Conservation (phyloP, 768 basidiomycete genomes). For the Rhodosporidiobolus sp. region DNA sequence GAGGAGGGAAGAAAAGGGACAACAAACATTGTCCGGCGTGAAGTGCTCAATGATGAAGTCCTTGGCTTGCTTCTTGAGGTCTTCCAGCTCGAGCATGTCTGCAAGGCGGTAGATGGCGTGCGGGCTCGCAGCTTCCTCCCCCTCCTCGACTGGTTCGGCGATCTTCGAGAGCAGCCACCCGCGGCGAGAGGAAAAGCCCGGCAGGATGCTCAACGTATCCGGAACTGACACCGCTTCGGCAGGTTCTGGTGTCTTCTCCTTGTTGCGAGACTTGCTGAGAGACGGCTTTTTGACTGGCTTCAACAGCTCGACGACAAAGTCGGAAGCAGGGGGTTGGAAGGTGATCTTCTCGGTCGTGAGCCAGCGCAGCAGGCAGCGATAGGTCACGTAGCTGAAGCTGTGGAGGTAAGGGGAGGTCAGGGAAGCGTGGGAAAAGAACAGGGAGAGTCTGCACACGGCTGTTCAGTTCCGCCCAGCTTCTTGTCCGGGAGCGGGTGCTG, state of each 20-base stretch:
- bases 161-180: not conserved
- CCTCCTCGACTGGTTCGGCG: not conserved
- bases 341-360: not conserved
- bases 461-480: no score
- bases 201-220: no score
- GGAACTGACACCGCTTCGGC: no score
- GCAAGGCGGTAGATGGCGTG: conserved; percentile 17
- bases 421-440: not conserved
- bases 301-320: not conserved
- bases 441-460: no score
- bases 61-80: conserved; percentile 4
- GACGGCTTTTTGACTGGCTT: no score
- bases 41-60: not conserved
- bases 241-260: no score
- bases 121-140: not conserved
- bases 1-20: not conserved
- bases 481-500: no score
- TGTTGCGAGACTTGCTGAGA: no score
- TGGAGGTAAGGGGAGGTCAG: not conserved
- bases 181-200: not conserved
- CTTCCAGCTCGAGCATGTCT: conserved; percentile 5
- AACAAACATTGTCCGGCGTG: not conserved
- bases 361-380: not conserved
- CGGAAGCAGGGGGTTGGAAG: not conserved
- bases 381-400: not conserved